Evolutionary conservation across 805 yeast genomes (phyloP).

Genomic region (Lipomyces sp.): DNA sequence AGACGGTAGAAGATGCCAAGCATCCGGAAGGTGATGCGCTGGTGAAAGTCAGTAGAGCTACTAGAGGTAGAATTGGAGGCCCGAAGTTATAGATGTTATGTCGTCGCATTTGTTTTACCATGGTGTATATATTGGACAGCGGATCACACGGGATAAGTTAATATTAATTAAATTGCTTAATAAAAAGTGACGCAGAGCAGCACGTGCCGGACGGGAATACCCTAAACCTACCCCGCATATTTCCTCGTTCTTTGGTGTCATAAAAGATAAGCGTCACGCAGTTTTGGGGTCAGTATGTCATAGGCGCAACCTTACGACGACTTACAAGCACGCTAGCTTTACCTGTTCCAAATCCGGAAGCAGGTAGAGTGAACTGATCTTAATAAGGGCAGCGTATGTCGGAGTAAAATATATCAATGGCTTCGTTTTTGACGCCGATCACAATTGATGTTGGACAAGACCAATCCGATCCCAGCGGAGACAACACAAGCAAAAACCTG

Average conservation of each 20-base stretch:
- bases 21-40: slow-evolving; percentile 35
- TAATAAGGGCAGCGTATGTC: not conserved
- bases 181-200: not conserved
- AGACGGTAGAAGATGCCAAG: slow-evolving; percentile 34
- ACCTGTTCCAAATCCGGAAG: not conserved
- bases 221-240: not conserved
- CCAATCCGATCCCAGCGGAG: not conserved
- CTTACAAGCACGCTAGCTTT: not conserved
- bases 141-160: not conserved
- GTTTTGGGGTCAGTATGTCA: no score
- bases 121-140: not conserved
- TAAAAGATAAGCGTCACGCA: not conserved
- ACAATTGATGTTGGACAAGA: not conserved
- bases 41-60: slow-evolving; percentile 30
- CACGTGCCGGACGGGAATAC: not conserved
- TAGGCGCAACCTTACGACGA: no score
- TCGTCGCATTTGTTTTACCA: not conserved
- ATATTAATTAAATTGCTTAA: not conserved
- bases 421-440: slow-evolving; percentile 1
- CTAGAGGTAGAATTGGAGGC: slow-evolving; percentile 15
- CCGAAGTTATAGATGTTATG: slow-evolving; percentile 1
- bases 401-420: not conserved
- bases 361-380: not conserved
- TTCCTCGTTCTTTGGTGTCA: not conserved
- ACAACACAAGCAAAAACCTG: not conserved